phyloP scores from a whole-genome alignment of 257 asterid genomes.

The Capsicum chinense region DNA sequence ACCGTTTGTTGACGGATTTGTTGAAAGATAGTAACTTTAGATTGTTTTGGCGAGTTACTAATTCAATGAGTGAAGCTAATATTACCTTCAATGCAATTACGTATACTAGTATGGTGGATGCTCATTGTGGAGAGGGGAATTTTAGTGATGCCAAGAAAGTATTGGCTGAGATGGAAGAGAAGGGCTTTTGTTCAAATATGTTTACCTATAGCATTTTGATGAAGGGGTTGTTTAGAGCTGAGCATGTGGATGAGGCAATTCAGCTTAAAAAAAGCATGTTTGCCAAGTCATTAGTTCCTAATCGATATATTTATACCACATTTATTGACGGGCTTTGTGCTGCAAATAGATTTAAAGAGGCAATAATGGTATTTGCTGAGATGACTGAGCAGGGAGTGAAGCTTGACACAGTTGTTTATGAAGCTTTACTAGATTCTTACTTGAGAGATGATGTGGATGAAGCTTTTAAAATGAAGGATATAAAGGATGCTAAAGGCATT shows the following conservation, averaged over 20 bases:
- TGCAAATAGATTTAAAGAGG: slow-evolving; percentile 31
- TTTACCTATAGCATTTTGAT: slow-evolving; percentile 29
- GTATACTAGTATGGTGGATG: slow-evolving; percentile 24
- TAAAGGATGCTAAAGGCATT: slow-evolving; percentile 26
- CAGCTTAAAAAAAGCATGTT: slow-evolving; percentile 34
- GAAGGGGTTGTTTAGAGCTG: slow-evolving; percentile 33
- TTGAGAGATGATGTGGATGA: slow-evolving; percentile 30
- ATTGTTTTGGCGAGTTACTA: slow-evolving; percentile 37
- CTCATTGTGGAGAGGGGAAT: slow-evolving; percentile 32
- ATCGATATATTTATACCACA: slow-evolving; percentile 29
- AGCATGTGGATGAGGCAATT: slow-evolving; percentile 35
- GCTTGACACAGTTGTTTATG: slow-evolving; percentile 31
- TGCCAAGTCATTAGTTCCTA: slow-evolving; percentile 28
- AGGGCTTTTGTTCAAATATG: slow-evolving; percentile 25
- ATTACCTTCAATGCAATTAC: slow-evolving; percentile 25
- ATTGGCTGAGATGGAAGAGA: slow-evolving; percentile 34
- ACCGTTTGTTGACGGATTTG: slow-evolving; percentile 31
- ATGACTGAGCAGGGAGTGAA: slow-evolving; percentile 33
- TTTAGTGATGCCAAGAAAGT: slow-evolving; percentile 29
- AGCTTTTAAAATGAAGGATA: slow-evolving; percentile 19
- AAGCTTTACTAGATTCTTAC: slow-evolving; percentile 26
- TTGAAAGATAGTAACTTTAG: slow-evolving; percentile 16
- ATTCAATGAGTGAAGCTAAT: slow-evolving; percentile 29
- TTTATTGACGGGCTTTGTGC: slow-evolving; percentile 33
- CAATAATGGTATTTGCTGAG: slow-evolving; percentile 31